phyloP scores from a whole-genome alignment of 169 alveolate genomes.

The Perkinsus olseni region DNA sequence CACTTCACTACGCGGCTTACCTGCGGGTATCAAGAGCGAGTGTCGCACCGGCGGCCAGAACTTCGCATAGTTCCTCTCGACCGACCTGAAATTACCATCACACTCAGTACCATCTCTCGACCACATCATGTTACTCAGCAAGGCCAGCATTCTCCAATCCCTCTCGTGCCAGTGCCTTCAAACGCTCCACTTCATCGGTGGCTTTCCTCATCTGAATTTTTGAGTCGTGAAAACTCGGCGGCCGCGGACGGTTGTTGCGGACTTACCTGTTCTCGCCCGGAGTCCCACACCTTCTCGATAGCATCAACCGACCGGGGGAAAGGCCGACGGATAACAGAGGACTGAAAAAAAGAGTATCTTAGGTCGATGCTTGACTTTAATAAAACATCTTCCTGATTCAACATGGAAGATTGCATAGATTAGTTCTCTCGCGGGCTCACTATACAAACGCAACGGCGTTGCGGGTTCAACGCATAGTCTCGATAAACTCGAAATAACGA shows the following conservation, averaged over 20 bases:
- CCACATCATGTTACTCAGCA: not conserved
- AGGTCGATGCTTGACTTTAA: no score
- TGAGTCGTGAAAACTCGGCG: no score
- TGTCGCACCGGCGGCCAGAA: not conserved
- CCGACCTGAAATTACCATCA: not conserved
- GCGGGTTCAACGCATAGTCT: no score
- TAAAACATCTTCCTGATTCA: no score
- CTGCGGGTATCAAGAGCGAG: not conserved
- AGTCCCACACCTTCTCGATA: not conserved
- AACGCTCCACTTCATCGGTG: not conserved
- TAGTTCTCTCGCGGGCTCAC: no score
- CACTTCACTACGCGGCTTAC: not conserved
- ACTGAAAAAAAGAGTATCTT: not conserved
- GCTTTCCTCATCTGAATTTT: not conserved
- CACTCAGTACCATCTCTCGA: not conserved
- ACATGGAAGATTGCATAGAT: no score
- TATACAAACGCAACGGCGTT: no score
- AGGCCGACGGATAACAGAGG: not conserved
- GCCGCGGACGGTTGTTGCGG: no score
- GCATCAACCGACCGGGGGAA: not conserved
- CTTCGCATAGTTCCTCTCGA: not conserved
- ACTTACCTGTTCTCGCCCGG: not conserved
- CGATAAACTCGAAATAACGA: no score
- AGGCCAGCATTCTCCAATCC: not conserved
- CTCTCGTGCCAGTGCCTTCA: not conserved